Percentiles rank a stretch among this genome's conserved stretches.
phyloP scores from a whole-genome alignment of 768 basidiomycete genomes.

The Boletellus sp. region DNA sequence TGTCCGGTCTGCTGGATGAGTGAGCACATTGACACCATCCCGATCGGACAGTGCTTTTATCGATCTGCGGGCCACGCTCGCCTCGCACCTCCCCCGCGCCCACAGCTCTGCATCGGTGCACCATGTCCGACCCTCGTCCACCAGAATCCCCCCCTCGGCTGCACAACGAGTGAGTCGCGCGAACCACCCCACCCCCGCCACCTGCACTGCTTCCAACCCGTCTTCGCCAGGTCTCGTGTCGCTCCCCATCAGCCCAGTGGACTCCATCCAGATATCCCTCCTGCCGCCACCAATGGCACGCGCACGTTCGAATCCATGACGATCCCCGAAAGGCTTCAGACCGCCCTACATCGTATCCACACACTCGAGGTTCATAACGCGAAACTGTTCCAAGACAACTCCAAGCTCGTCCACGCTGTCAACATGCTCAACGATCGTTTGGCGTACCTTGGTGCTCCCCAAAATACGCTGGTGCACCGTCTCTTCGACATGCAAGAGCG shows the following conservation, averaged over 20 bases:
- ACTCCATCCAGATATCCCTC: slow-evolving; percentile 2
- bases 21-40: no score
- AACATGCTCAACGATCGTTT: slow-evolving; percentile 32
- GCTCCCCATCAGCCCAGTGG: background rate
- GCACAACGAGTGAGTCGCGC: slow-evolving; percentile 12
- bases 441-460: slow-evolving; percentile 14
- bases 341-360: slow-evolving; percentile 31
- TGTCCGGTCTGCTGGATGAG: no score
- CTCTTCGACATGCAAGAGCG: slow-evolving; percentile 25
- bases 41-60: no score
- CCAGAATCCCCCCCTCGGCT: background rate
- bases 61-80: no score
- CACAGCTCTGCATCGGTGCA: no score
- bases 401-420: slow-evolving; percentile 26
- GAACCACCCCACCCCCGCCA: background rate
- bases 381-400: slow-evolving; percentile 40
- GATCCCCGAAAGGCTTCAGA: slow-evolving; percentile 26
- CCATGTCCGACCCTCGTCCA: slow-evolving; percentile 5
- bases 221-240: slow-evolving; percentile 2
- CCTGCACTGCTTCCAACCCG: background rate
- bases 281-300: slow-evolving; percentile 27
- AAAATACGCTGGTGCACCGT: slow-evolving; percentile 14
- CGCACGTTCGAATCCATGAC: slow-evolving; percentile 44
- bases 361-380: slow-evolving; percentile 27
- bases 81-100: no score